Evolutionary conservation across 2,329 filamentous ascomycete genomes (phyloP).

Genomic region (Diplodia sapinea): DNA sequence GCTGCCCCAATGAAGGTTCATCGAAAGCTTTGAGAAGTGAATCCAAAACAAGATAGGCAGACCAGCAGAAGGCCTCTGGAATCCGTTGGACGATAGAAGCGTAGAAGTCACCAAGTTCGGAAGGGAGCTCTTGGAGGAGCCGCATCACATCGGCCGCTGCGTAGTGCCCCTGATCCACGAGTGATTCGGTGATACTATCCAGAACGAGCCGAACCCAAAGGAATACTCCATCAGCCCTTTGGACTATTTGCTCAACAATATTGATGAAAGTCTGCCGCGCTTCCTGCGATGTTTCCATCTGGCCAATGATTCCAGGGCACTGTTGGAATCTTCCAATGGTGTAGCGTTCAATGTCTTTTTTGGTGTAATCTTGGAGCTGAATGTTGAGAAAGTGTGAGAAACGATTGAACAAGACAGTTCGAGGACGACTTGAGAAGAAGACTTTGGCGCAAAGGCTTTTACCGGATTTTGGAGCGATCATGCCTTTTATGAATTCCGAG

Average conservation of each 20-base stretch:
- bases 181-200: slow-evolving; percentile 7
- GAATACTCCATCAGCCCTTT: slow-evolving; percentile 28
- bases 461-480: background rate
- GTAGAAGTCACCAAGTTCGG: slow-evolving; percentile 7
- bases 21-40: background rate
- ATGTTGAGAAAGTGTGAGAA: slow-evolving; percentile 27
- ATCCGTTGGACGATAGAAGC: background rate
- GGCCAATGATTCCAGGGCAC: background rate
- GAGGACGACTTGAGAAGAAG: slow-evolving; percentile 34
- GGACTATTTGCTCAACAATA: background rate
- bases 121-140: background rate
- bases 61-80: background rate
- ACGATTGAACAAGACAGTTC: slow-evolving; percentile 31
- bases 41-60: background rate
- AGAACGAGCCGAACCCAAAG: slow-evolving; percentile 29
- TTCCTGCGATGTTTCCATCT: background rate
- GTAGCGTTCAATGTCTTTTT: slow-evolving; percentile 33
- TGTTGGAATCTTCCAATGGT: slow-evolving; percentile 21
- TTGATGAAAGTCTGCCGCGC: background rate
- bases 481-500: background rate
- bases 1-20: background rate
- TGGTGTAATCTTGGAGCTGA: slow-evolving; percentile 33
- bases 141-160: background rate
- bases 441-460: slow-evolving; percentile 17
- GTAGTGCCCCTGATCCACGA: background rate